These are phyloP conservation scores for Hymenoscyphus scutula DNA, from an alignment of 2,329 filamentous ascomycete species.

Conservation along the genomic window DNA sequence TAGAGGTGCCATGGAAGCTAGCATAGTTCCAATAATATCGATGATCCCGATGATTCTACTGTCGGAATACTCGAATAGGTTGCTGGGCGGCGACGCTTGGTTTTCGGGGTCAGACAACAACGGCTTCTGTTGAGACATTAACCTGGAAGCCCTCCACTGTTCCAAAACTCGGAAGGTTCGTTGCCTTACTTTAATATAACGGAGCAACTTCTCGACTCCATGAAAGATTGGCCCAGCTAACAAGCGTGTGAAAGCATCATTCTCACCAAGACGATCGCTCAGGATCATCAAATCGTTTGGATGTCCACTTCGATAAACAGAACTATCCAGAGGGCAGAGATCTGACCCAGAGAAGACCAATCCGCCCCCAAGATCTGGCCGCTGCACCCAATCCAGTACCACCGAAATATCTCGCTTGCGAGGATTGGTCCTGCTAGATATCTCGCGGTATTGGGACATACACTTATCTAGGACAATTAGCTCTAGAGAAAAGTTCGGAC, in stretches of 20 bases:
- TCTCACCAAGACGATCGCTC: constrained; percentile 11
- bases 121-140: constrained; percentile 7
- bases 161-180: not conserved
- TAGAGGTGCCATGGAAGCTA: constrained; percentile 25
- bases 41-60: not conserved
- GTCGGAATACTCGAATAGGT: constrained; percentile 10
- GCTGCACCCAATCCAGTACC: constrained; percentile 11
- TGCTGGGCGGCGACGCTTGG: not conserved
- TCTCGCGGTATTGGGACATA: constrained; percentile 6
- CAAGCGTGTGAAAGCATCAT: constrained; percentile 14
- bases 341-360: constrained; percentile 10
- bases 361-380: constrained; percentile 15
- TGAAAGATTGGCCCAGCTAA: constrained; percentile 15
- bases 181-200: constrained; percentile 10
- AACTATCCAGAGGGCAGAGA: constrained; percentile 2
- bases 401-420: constrained; percentile 13
- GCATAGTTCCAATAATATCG: constrained; percentile 23
- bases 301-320: constrained; percentile 6
- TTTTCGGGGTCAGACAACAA: constrained; percentile 7
- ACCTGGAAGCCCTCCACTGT: not conserved
- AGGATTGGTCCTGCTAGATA: not conserved
- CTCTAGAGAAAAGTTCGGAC: not conserved
- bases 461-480: constrained; percentile 12
- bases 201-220: not conserved
- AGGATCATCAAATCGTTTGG: constrained; percentile 12